Evolutionary conservation across 2,329 filamentous ascomycete genomes (phyloP), one percentile per base, ranked within the genome.

Genomic region (Byssothecium circinans): DNA sequence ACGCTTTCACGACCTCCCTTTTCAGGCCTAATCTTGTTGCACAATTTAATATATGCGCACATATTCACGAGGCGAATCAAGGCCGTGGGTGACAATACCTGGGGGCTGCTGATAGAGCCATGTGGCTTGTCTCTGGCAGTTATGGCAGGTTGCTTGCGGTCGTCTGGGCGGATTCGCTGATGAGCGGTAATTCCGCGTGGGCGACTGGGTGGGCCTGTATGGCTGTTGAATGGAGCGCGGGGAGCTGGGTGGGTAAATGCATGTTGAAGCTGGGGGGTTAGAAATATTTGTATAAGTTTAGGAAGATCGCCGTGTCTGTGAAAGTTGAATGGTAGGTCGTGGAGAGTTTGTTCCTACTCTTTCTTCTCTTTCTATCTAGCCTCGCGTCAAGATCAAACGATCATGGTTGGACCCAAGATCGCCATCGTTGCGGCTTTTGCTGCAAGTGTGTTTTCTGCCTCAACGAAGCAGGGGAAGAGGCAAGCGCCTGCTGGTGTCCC

Each of bases 401-500:
- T n/a, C 2, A 49, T 49, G 47, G 22, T 45, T 33, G 37, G 32
- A 8, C 11, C 27, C 12, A 39, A 40, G 17, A 39, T 15, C 2
- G 41, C 47, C 18, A 43, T 47, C 11, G 25, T 56, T n/a, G 50
- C 51, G 38, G 49, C 43, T n/a, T 45, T 57, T 40, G 36, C 55
- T 11, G 58, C 52, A 8, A 43, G 37, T 33, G 44, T 40, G 20
- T 12, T 38, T 6, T 45, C 59, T 19, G 60, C 54, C 12, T 62
- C 64, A 1, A 43, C 57, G n/a, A 42, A 19, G 15, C 45, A 36
- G 15, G 37, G 51, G 32, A 39, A 56, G 27, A 54, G 61, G 40
- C 62, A 66, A 20, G 56, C 49, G 12, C 63, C 58, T 17, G 41
- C 32, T 36, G 55, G 58, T n/a, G 58, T 72, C 0, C 70, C 70